Evolutionary conservation across 2,329 filamentous ascomycete species (phyloP), one percentile per base, ranked within the genome.

Genomic region (Diaporthe aspalathi): DNA sequence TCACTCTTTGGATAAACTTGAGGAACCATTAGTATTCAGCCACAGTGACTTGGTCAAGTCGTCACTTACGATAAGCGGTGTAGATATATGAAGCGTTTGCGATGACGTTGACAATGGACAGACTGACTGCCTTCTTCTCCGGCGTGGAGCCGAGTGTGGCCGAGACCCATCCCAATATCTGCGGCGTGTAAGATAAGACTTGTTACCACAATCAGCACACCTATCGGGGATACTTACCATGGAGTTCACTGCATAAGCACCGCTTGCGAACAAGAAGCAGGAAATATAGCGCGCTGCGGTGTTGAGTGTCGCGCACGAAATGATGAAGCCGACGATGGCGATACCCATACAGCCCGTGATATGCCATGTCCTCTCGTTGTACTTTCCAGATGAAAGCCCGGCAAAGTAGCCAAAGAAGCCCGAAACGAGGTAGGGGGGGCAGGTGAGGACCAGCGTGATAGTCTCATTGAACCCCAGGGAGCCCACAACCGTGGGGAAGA

Each of bases 381-480:
- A 80, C 7, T 78, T 78, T 1, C 83, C 84, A 0, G 84, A 85
- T 1, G 80, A 84, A 73, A 82, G 81, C 1, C 81, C 83, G 5
- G 81, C 80, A 2, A 81, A 70, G 47, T 85, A 82, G 7, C 83
- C 83, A 14, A 81, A 80, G 32, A 80, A 80, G 2, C 81, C 83
- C 0, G 85, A 84, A 17, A 84, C 75, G 0, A 85, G 77, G 74
- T 85, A 87, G 0, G 85, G 85, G 0, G 85, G 85, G 67, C 79
- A 81, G 27, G 81, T 84, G 14, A 85, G 79, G 4, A 82, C 80
- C 3, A 85, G 78, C 0, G 83, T 84, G 43, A 83, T 80, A 0
- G 80, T 84, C 2, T 73, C 77, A 43, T 74, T 78, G 75, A 83
- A 85, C 0, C 81, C 81, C 2, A 84, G 79, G 1, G 80, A 81